A percentile compares a stretch with the other conserved stretches of the same genome.
Evolutionary conservation across 345 rosid genomes (phyloP).

Genomic region (Camelina laxa): DNA sequence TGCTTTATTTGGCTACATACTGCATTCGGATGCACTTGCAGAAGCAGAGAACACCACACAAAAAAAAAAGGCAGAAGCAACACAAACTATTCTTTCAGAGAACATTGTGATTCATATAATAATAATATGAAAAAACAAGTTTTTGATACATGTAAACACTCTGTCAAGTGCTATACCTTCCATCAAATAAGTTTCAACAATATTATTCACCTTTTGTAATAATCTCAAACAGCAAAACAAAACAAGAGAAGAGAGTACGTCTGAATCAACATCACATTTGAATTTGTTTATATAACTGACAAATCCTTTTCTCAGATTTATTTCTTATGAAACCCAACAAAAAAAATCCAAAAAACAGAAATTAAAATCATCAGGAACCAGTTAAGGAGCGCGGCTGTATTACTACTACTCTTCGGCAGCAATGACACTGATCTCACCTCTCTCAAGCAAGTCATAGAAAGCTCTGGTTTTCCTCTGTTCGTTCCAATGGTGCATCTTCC

Average conservation of each 20-base stretch:
- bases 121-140: conserved; percentile 6
- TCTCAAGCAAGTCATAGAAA: conserved; percentile 74
- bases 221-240: background rate
- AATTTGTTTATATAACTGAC: conserved; percentile 18
- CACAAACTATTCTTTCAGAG: background rate
- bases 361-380: background rate
- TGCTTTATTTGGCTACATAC: background rate
- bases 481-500: conserved; percentile 86
- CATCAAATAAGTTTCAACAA: conserved; percentile 14
- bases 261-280: conserved; percentile 17
- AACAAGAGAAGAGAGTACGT: conserved; percentile 2
- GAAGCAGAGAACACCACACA: background rate
- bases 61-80: conserved; percentile 6
- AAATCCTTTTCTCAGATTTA: conserved; percentile 29
- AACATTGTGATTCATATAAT: background rate
- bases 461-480: conserved; percentile 77
- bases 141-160: background rate
- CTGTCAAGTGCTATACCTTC: background rate
- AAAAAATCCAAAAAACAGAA: background rate
- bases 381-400: background rate
- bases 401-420: conserved; percentile 55
- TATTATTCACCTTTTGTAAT: conserved; percentile 25
- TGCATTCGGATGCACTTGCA: conserved; percentile 12
- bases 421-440: conserved; percentile 82
- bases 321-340: conserved; percentile 17